Percentiles rank a stretch among this genome's conserved stretches.
phyloP scores from a whole-genome alignment of 306 rosid genomes.

The Vigna mungo region DNA sequence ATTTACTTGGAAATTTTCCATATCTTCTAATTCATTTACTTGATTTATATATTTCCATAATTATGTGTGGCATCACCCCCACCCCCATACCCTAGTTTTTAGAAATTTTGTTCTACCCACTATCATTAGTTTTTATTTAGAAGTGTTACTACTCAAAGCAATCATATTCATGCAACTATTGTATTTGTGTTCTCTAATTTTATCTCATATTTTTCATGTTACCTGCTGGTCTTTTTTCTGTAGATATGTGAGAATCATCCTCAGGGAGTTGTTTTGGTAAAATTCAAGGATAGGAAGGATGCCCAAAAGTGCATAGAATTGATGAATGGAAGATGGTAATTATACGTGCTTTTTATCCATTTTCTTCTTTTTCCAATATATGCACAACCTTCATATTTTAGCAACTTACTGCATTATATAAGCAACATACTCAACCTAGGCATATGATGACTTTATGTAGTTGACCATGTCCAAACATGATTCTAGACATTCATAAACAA shows the following conservation, averaged over 20 bases:
- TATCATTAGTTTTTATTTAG: not conserved
- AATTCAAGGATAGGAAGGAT: slow-evolving; percentile 88
- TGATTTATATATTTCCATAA: slow-evolving; percentile 13
- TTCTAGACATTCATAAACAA: slow-evolving; percentile 13
- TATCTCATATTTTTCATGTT: slow-evolving; percentile 30
- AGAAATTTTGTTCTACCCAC: slow-evolving; percentile 22
- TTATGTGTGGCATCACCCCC: not conserved
- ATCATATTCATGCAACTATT: slow-evolving; percentile 22
- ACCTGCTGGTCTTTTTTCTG: slow-evolving; percentile 22
- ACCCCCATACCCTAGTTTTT: not conserved
- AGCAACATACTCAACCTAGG: slow-evolving; percentile 23
- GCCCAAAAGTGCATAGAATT: slow-evolving; percentile 90
- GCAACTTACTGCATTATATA: slow-evolving; percentile 21
- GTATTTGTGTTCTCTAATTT: slow-evolving; percentile 15
- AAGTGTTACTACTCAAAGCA: slow-evolving; percentile 1
- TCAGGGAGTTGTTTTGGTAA: slow-evolving; percentile 94
- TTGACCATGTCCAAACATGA: slow-evolving; percentile 33
- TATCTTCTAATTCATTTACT: slow-evolving; percentile 4
- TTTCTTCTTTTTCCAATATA: slow-evolving; percentile 1
- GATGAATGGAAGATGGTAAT: slow-evolving; percentile 99
- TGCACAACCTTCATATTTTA: slow-evolving; percentile 16
- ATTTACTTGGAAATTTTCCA: not conserved
- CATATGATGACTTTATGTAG: slow-evolving; percentile 17
- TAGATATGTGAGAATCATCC: slow-evolving; percentile 98
- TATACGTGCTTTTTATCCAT: slow-evolving; percentile 11